Conservation (phyloP, 179 eudicot species). For the Silene coronaria region DNA sequence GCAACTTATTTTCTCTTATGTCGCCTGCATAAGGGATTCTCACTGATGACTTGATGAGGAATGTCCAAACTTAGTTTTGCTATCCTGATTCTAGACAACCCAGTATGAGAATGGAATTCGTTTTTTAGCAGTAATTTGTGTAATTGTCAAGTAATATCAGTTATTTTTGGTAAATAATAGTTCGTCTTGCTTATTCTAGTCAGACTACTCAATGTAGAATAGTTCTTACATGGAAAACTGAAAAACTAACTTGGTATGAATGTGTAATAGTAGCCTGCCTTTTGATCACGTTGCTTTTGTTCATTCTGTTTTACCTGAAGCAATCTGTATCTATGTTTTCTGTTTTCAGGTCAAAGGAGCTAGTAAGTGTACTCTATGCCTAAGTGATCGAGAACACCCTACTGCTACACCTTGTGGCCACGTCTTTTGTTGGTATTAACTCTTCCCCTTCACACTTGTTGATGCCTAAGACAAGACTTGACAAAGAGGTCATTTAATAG, state of each 20-base stretch:
- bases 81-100: background rate
- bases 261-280: background rate
- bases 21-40: background rate
- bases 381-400: conserved; percentile 79
- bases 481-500: background rate
- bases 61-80: background rate
- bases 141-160: background rate
- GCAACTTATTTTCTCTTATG: conserved; percentile 1
- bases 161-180: background rate
- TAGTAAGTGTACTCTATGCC: conserved; percentile 88
- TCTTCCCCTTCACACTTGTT: background rate
- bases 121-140: background rate
- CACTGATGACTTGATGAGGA: background rate
- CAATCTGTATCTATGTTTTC: background rate
- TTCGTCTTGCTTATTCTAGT: background rate
- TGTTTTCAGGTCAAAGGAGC: conserved; percentile 46
- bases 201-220: background rate
- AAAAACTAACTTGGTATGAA: background rate
- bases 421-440: conserved; percentile 89
- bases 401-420: conserved; percentile 99
- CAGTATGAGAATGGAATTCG: background rate
- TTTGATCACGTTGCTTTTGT: background rate
- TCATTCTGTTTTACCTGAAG: background rate
- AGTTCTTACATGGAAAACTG: background rate
- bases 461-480: background rate